Evolutionary conservation across 495 filamentous ascomycete species (phyloP).

Genomic region (Monascus purpureus): DNA sequence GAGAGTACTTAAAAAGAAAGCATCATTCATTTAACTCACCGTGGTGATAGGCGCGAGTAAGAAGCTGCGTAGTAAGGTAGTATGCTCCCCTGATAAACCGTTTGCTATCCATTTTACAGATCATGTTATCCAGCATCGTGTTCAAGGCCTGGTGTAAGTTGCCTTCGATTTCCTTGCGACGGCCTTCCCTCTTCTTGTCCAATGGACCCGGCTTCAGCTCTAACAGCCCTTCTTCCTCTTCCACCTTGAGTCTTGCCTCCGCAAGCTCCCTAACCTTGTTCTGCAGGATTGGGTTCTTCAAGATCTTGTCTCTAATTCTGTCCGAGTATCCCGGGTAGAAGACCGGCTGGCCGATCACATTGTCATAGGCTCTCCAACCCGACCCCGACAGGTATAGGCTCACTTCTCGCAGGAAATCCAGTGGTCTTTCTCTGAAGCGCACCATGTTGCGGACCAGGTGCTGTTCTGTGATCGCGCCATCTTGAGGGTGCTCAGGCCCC

Average conservation of each 20-base stretch:
- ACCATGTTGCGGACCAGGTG: constrained; percentile 71
- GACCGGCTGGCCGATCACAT: constrained; percentile 77
- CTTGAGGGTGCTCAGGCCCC: constrained; percentile 18
- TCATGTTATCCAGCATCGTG: constrained; percentile 82
- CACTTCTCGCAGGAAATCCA: constrained; percentile 85
- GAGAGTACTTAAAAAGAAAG: constrained; percentile 1
- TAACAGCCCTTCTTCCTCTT: constrained; percentile 61
- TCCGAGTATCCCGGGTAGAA: constrained; percentile 90
- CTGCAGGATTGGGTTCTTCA: constrained; percentile 62
- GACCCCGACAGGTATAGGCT: constrained; percentile 78
- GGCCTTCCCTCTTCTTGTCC: constrained; percentile 36
- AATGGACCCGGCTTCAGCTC: constrained; percentile 28
- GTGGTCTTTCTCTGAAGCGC: constrained; percentile 56
- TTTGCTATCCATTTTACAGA: constrained; percentile 97
- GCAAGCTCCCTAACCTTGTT: constrained; percentile 64
- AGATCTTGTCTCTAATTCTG: constrained; percentile 63
- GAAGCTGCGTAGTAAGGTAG: constrained; percentile 73
- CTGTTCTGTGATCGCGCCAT: constrained; percentile 42
- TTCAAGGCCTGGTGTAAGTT: constrained; percentile 65
- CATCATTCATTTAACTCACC: constrained; percentile 30
- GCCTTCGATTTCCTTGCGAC: constrained; percentile 46
- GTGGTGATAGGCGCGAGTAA: constrained; percentile 90
- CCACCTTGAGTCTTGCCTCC: constrained; percentile 52
- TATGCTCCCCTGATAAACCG: constrained; percentile 84
- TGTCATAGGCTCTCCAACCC: constrained; percentile 88